phyloP scores from a whole-genome alignment of 2,329 filamentous ascomycete species.

The Colletotrichum shisoi region DNA sequence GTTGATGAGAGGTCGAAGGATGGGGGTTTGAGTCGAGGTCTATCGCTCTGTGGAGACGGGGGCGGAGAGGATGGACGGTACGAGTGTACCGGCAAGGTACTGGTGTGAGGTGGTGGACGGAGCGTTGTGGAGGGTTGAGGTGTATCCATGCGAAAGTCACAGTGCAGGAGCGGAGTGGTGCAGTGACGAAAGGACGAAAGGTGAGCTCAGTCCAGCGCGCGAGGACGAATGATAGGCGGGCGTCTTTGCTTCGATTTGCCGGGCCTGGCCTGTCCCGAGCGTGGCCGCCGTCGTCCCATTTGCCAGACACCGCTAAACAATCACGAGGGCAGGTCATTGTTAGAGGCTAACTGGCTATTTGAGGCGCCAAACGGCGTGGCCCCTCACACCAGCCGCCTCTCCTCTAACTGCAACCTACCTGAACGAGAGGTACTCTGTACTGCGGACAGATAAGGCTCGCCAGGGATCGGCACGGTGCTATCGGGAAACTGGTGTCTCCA shows the following conservation, averaged over 20 bases:
- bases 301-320: conserved; percentile 34
- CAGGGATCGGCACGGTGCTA: conserved; percentile 29
- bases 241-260: conserved; percentile 25
- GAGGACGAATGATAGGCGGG: conserved; percentile 22
- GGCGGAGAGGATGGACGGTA: conserved; percentile 8
- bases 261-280: conserved; percentile 33
- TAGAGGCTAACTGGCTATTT: conserved; percentile 29
- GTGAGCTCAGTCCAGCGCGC: conserved; percentile 33
- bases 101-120: conserved; percentile 11
- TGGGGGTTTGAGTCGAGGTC: conserved; percentile 33
- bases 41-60: conserved; percentile 34
- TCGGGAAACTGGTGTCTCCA: conserved; percentile 9
- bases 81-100: conserved; percentile 20
- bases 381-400: conserved; percentile 22
- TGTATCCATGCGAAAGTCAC: conserved; percentile 27
- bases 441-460: conserved; percentile 22
- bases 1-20: conserved; percentile 32
- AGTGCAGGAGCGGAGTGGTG: conserved; percentile 6
- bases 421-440: too few relatives aligned
- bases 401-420: conserved; percentile 4
- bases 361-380: conserved; percentile 34
- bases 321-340: conserved; percentile 38
- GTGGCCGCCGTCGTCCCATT: conserved; percentile 28
- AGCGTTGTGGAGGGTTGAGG: conserved; percentile 23
- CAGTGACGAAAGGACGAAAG: conserved; percentile 16